Conservation (phyloP, 306 rosid genomes). For the Oxytropis ochrocephala region DNA sequence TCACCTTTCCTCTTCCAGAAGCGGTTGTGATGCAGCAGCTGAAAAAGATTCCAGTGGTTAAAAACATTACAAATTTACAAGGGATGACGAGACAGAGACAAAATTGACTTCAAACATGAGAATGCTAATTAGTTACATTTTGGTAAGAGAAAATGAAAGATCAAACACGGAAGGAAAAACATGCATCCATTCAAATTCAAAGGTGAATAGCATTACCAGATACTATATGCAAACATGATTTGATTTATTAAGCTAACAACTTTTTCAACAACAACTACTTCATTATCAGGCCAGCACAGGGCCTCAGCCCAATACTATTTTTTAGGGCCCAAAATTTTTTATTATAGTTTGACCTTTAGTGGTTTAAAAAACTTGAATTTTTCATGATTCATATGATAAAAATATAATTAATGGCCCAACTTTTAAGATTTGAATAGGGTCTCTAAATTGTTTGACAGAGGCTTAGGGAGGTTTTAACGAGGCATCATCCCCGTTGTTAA, state of each 20-base stretch:
- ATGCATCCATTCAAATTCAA: not conserved
- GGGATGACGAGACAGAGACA: not conserved
- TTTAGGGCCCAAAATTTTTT: too few relatives aligned
- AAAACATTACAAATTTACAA: not conserved
- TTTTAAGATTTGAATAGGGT: too few relatives aligned
- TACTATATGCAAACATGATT: too few relatives aligned
- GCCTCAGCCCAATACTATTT: too few relatives aligned
- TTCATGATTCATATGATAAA: too few relatives aligned
- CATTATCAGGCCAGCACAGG: too few relatives aligned
- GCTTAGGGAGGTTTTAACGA: too few relatives aligned
- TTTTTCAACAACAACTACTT: not conserved
- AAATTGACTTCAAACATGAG: not conserved
- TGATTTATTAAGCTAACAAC: not conserved
- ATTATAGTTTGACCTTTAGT: too few relatives aligned
- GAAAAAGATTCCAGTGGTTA: slow-evolving; percentile 23
- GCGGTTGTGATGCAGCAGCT: slow-evolving; percentile 51
- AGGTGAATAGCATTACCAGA: not conserved
- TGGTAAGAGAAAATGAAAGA: not conserved
- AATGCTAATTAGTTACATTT: not conserved
- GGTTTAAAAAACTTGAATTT: too few relatives aligned
- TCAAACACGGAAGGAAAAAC: not conserved
- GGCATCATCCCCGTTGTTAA: too few relatives aligned
- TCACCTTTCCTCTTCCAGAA: slow-evolving; percentile 47
- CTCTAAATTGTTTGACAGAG: too few relatives aligned
- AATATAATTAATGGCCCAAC: too few relatives aligned